Percentiles rank a stretch among this genome's conserved stretches.
These are phyloP conservation scores for Cyberlindnera xylosilytica DNA, from an alignment of 805 yeast species.

Conservation along the genomic window DNA sequence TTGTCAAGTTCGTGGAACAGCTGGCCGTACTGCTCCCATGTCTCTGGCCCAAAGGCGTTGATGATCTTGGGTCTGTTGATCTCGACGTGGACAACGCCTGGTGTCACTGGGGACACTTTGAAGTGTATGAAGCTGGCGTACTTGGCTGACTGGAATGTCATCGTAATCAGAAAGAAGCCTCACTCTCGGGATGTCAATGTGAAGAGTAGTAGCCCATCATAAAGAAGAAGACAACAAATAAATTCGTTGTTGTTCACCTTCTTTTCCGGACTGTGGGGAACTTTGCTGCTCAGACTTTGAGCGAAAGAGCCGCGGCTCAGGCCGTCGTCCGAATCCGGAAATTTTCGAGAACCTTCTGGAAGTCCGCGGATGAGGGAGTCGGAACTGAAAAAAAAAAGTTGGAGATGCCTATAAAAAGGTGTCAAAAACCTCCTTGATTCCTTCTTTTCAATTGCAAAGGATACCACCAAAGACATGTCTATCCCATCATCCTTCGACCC, in stretches of 20 bases:
- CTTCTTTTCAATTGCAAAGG: too few relatives aligned
- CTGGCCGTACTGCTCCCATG: conserved; percentile 56
- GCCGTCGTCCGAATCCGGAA: not conserved
- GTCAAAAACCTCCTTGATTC: not conserved
- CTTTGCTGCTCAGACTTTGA: not conserved
- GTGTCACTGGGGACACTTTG: conserved; percentile 11
- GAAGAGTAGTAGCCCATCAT: not conserved
- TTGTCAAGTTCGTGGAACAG: conserved; percentile 43
- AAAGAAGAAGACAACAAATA: not conserved
- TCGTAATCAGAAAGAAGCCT: too few relatives aligned
- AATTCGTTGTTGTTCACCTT: too few relatives aligned
- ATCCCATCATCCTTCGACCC: conserved; percentile 55
- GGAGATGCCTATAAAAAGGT: not conserved
- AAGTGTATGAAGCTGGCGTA: conserved; percentile 20
- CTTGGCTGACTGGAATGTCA: not conserved
- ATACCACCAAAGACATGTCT: too few relatives aligned
- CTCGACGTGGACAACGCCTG: conserved; percentile 50
- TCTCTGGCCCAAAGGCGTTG: conserved; percentile 54
- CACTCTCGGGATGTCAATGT: too few relatives aligned
- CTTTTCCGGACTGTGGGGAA: conserved; percentile 1
- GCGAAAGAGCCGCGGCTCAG: not conserved
- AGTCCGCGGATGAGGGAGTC: not conserved
- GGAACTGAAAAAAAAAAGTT: not conserved
- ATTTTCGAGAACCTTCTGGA: conserved; percentile 1
- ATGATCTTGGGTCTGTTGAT: conserved; percentile 57